A percentile compares a stretch with the other conserved stretches of the same genome.
These are phyloP conservation scores for Kwoniella pini DNA, from an alignment of 768 basidiomycete species.

Conservation along the genomic window DNA sequence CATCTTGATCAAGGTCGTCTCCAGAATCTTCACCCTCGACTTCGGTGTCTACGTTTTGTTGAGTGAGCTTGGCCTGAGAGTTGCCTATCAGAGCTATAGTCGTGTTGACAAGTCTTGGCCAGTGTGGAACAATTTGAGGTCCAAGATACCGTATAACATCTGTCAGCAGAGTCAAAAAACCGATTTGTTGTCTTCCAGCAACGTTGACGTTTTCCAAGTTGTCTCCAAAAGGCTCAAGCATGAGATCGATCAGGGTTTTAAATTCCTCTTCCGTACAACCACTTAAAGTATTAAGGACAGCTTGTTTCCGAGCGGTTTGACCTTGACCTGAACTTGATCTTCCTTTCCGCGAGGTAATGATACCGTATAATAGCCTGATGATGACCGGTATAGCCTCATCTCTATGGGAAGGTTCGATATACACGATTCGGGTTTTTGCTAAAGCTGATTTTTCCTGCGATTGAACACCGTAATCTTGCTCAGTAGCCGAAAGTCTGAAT, in stretches of 20 bases:
- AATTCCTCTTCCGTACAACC: slow-evolving; percentile 75
- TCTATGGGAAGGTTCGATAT: slow-evolving; percentile 63
- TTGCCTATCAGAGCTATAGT: slow-evolving; percentile 67
- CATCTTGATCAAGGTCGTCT: slow-evolving; percentile 54
- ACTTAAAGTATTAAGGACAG: slow-evolving; percentile 70
- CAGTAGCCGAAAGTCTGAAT: slow-evolving; percentile 63
- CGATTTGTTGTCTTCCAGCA: slow-evolving; percentile 64
- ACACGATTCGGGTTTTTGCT: slow-evolving; percentile 34
- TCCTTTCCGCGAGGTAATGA: slow-evolving; percentile 79
- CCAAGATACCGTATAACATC: slow-evolving; percentile 83
- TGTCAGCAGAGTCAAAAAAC: slow-evolving; percentile 79
- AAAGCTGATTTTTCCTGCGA: slow-evolving; percentile 19
- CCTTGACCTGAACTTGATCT: slow-evolving; percentile 63
- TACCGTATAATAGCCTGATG: slow-evolving; percentile 78
- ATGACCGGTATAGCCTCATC: slow-evolving; percentile 67
- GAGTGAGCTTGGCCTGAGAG: slow-evolving; percentile 64
- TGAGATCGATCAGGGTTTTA: slow-evolving; percentile 74
- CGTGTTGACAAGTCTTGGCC: slow-evolving; percentile 73
- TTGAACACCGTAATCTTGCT: slow-evolving; percentile 48
- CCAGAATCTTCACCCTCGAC: slow-evolving; percentile 52
- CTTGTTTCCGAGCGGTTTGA: slow-evolving; percentile 66
- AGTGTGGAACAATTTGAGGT: slow-evolving; percentile 66
- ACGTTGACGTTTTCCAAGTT: slow-evolving; percentile 15
- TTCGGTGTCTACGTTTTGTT: slow-evolving; percentile 23
- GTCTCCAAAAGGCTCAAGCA: slow-evolving; percentile 69